Conservation (phyloP, 495 filamentous ascomycete genomes). For the Aspergillus saccharolyticus region DNA sequence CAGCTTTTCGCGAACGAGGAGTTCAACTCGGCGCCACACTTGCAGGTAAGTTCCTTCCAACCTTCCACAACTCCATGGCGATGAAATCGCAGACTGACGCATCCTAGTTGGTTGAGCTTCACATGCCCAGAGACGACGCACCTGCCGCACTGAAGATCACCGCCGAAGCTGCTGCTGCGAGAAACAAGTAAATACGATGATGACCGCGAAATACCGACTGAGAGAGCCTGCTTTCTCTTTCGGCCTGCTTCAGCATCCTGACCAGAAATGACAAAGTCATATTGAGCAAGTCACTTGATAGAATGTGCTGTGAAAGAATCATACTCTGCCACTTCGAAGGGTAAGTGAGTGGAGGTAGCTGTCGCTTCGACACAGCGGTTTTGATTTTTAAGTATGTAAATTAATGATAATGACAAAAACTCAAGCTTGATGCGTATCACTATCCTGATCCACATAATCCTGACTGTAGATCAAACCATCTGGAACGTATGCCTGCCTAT, state of each 20-base stretch:
- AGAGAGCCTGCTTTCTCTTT: background rate
- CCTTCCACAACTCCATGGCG: too few species aligned
- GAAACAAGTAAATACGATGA: slow-evolving; percentile 51
- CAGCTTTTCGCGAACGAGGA: slow-evolving; percentile 59
- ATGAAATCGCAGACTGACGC: slow-evolving; percentile 27
- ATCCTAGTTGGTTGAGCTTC: slow-evolving; percentile 77
- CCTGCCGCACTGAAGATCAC: slow-evolving; percentile 63
- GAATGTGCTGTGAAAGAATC: too few species aligned
- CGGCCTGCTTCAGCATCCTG: background rate
- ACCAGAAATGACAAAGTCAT: too few species aligned
- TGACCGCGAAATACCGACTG: background rate
- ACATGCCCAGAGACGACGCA: slow-evolving; percentile 78
- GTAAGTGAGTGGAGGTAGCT: too few species aligned
- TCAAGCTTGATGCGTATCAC: background rate
- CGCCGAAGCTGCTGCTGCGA: slow-evolving; percentile 60
- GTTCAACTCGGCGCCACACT: slow-evolving; percentile 49
- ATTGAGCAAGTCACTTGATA: background rate
- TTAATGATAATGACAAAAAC: background rate
- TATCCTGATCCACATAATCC: too few species aligned
- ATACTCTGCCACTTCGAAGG: too few species aligned
- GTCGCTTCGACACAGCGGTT: background rate
- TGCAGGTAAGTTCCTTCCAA: slow-evolving; percentile 37
- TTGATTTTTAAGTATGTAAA: background rate
- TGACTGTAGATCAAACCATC: too few species aligned
- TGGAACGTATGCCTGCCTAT: too few species aligned